These are phyloP conservation scores for Sarocladium strictum DNA, from an alignment of 2,329 filamentous ascomycete species.

Conservation along the genomic window DNA sequence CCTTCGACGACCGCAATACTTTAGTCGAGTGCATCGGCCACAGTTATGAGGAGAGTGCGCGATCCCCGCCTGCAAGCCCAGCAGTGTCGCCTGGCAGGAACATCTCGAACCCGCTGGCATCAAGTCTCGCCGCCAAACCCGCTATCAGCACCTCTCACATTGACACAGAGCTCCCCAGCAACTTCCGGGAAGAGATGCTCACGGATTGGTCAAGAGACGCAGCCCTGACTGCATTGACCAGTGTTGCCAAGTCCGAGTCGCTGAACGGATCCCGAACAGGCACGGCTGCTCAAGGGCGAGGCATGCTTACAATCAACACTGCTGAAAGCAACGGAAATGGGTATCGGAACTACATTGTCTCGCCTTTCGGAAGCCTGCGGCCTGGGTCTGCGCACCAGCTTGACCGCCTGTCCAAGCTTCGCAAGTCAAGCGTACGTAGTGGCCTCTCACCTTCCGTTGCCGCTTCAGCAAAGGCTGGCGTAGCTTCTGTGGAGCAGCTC, in stretches of 20 bases:
- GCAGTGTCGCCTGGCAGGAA: slow-evolving; percentile 61
- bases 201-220: slow-evolving; percentile 73
- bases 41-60: slow-evolving; percentile 58
- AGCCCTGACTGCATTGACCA: slow-evolving; percentile 62
- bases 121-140: slow-evolving; percentile 33
- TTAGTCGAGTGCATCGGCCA: slow-evolving; percentile 70
- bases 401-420: slow-evolving; percentile 33
- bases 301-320: slow-evolving; percentile 53
- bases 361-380: slow-evolving; percentile 44
- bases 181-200: slow-evolving; percentile 69
- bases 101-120: slow-evolving; percentile 55
- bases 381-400: slow-evolving; percentile 37
- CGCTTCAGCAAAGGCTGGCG: slow-evolving; percentile 39
- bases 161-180: slow-evolving; percentile 55
- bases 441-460: slow-evolving; percentile 38
- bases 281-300: slow-evolving; percentile 46
- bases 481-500: slow-evolving; percentile 58
- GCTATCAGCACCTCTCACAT: slow-evolving; percentile 22
- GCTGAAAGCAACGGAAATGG: slow-evolving; percentile 33
- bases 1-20: slow-evolving; percentile 67
- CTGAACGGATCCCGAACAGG: slow-evolving; percentile 66
- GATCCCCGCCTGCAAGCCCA: slow-evolving; percentile 64
- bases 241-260: slow-evolving; percentile 66
- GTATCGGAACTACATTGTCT: slow-evolving; percentile 21
- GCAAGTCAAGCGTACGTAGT: slow-evolving; percentile 51